Percentiles rank a stretch among this genome's conserved stretches.
Evolutionary conservation across 345 rosid species (phyloP).

Genomic region (Triadica sebifera): DNA sequence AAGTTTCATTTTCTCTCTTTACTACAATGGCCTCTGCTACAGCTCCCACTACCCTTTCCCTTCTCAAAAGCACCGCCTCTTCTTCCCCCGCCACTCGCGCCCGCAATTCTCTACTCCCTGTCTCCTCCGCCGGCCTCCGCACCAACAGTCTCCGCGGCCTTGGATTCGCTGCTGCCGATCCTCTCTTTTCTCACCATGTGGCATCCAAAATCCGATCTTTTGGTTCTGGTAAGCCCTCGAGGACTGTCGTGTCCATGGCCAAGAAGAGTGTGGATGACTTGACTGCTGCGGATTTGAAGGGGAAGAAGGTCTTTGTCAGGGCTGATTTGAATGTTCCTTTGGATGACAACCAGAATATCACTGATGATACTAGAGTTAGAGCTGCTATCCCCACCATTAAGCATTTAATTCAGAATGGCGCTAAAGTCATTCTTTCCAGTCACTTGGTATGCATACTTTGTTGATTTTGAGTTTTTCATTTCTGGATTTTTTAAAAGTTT

Average conservation of each 20-base stretch:
- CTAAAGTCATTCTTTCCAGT: conserved; percentile 93
- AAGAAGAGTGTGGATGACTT: conserved; percentile 94
- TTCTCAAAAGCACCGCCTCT: conserved; percentile 53
- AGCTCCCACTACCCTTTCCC: conserved; percentile 59
- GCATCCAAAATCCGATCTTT: conserved; percentile 41
- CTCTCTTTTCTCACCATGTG: conserved; percentile 47
- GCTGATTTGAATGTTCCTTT: conserved; percentile 94
- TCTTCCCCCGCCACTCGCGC: conserved; percentile 33
- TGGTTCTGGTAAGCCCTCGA: conserved; percentile 32
- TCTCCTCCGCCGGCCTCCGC: conserved; percentile 33
- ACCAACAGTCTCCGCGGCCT: conserved; percentile 41
- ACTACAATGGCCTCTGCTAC: conserved; percentile 59
- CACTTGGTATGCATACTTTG: conserved; percentile 56
- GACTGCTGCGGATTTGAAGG: conserved; percentile 75
- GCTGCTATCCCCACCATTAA: conserved; percentile 98
- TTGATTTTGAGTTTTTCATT: neutral
- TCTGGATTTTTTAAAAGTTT: neutral
- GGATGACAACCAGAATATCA: conserved; percentile 84
- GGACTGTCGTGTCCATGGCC: conserved; percentile 63
- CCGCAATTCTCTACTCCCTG: conserved; percentile 45
- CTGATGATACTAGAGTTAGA: conserved; percentile 90
- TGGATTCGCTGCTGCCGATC: conserved; percentile 59
- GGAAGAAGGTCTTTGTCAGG: conserved; percentile 91
- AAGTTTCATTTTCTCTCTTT: neutral
- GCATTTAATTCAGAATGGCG: conserved; percentile 80